Base-by-base conservation (phyloP, 805 yeast species). In the Teunomyces panamensis region DNA sequence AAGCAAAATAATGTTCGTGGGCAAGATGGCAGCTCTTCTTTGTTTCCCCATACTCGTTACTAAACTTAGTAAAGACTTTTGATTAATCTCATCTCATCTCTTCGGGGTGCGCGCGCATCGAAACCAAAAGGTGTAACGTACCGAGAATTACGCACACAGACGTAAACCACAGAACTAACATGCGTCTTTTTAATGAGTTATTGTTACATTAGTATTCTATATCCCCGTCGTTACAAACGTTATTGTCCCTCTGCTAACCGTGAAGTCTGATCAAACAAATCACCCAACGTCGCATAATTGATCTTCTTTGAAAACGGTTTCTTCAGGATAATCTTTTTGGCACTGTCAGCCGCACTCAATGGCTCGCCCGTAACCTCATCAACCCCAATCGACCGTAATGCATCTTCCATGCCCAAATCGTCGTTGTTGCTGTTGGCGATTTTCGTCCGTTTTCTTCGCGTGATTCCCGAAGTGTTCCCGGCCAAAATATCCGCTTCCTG, bases 1-100 rank as follows among this genome's bases (percentile, higher is more conserved):
- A 50, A 94, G 71, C 52, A 92, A 73, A 33, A 95, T 91, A 62
- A 94, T 87, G 68, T 94, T 94, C 14, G 90, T 87, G 9, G 98
- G 98, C 63, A 92, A 74, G 48, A 91, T 78, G 41, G 97, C 97
- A 26, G 96, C 94, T 79, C 97, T 87, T 70, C 87, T 84, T 65
- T 84, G 79, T 67, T 85, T 88, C 30, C 80, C 96, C 98, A 92
- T 92, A 33, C 27, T 20, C 24, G 24, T 20, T 20, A 20, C 24
- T n/a, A 30, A 26, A 2, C 27, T 17, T 24, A 3, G 9, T 24
- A n/a, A 33, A 33, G 36, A 33, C 16, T 33, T 37, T 32, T 16
- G 16, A 13, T 11, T 1, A 32, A n/a, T 4, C 41, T 37, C 41
- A 37, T 37, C 41, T 37, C 41, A 37, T 37, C 41, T 30, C 41